Evolutionary conservation across 306 rosid genomes (phyloP), one percentile per base, ranked within the genome.

Genomic region (Parietaria judaica): DNA sequence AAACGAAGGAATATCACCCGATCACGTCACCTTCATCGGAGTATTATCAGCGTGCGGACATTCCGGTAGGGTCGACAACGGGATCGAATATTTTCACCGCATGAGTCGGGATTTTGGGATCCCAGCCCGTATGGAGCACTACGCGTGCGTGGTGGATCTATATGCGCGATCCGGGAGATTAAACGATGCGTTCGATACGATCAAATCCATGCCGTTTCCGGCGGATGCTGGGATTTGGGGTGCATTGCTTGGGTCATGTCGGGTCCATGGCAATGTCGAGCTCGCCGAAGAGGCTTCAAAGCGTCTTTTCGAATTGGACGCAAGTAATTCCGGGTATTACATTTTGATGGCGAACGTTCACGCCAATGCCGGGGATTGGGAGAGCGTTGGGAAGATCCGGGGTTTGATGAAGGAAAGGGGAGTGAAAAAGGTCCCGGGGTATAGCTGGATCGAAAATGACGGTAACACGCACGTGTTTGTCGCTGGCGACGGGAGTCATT

Each of bases 11-110:
- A 56, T 56, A 8, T 6, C 8, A 14, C 60, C 60, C 39, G 60
- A 56, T n/a, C 60, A 56, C 8, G 60, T 56, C 60, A 56, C 60
- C 44, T 56, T 56, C 44, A 13, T 56, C 8, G 60, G 60, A 8
- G 36, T 56, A 35, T 12, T 56, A n/a, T 56, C 60, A 10, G 60
- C 60, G 13, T 56, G 60, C 14, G 60, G 60, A 11, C 60, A 56
- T 38, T 36, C 60, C 5, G 60, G 60, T 31, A 41, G 60, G 7
- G 60, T 56, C 34, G 60, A 56, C 12, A 44, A 56, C 6, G 60
- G 60, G 8, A 36, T 56, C 2, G 5, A n/a, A 8, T 56, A 34
- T 44, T 56, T 56, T 16, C 60, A 16, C 13, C 6, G n/a, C 6
- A 56, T 56, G 60, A 56, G 15, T 1, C 43, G 14, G 16, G 45